Evolutionary conservation across 345 rosid genomes (phyloP).

Genomic region (Carallia pectinifolia): DNA sequence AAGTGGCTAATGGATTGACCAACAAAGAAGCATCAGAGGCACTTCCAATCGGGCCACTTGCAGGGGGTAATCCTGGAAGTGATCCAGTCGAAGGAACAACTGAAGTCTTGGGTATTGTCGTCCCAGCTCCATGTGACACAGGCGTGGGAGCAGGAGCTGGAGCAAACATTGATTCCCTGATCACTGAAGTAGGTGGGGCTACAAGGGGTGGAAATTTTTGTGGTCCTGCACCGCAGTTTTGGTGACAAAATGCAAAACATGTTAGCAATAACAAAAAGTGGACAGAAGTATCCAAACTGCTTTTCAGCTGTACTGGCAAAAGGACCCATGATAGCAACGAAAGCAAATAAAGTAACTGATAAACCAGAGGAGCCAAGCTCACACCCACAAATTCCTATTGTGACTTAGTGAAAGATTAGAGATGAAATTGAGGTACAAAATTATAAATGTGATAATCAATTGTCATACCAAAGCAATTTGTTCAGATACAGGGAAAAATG

Average conservation of each 20-base stretch:
- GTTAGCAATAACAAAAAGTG: background rate
- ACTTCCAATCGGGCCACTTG: constrained; percentile 58
- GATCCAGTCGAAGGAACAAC: constrained; percentile 55
- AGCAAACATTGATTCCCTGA: constrained; percentile 37
- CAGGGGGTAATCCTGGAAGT: constrained; percentile 52
- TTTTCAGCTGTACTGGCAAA: background rate
- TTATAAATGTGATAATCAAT: too few relatives aligned
- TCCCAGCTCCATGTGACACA: constrained; percentile 32
- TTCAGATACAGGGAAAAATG: too few relatives aligned
- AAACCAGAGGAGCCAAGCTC: background rate
- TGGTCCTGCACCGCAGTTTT: constrained; percentile 54
- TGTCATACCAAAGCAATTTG: too few relatives aligned
- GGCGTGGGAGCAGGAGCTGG: constrained; percentile 70
- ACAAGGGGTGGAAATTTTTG: constrained; percentile 66
- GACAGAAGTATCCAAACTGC: background rate
- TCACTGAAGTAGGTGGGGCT: constrained; percentile 74
- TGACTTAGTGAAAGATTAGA: background rate
- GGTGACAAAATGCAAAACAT: constrained; percentile 2
- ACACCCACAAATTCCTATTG: background rate
- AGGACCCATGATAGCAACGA: background rate
- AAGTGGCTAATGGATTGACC: constrained; percentile 29
- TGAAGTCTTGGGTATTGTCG: constrained; percentile 43
- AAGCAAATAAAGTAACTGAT: background rate
- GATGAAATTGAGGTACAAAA: too few relatives aligned
- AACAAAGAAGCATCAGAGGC: constrained; percentile 41